These are phyloP conservation scores for Seiridium unicorne DNA, from an alignment of 2,329 filamentous ascomycete genomes.

Conservation along the genomic window DNA sequence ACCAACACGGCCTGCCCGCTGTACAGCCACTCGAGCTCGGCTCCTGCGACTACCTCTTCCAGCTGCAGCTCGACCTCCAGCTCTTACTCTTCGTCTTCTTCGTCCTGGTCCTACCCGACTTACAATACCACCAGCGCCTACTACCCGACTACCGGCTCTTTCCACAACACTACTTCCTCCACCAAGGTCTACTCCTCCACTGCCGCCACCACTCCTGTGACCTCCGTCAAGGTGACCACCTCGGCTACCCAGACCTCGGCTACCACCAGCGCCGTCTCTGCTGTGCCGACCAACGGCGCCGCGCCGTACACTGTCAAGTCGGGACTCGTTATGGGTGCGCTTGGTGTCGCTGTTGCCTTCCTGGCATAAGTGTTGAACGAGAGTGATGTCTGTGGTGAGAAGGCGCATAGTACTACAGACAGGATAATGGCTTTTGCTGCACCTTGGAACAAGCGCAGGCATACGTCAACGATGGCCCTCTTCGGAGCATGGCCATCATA, in stretches of 20 bases:
- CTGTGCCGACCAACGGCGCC: background rate
- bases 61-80: background rate
- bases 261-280: background rate
- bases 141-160: background rate
- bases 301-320: background rate
- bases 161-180: background rate
- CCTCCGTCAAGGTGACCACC: background rate
- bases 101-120: constrained; percentile 3
- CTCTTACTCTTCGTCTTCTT: background rate
- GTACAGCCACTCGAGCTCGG: background rate
- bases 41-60: background rate
- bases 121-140: constrained; percentile 5
- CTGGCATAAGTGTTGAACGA: background rate
- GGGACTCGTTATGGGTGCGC: constrained; percentile 4
- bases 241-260: background rate
- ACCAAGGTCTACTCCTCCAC: background rate
- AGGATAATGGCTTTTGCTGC: background rate
- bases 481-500: background rate
- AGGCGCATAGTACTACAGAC: background rate
- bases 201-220: background rate
- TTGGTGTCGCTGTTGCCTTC: constrained; percentile 5
- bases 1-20: constrained; percentile 8
- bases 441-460: background rate
- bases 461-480: background rate
- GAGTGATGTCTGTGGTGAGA: background rate